Conservation (phyloP, 2,329 filamentous ascomycete genomes). For the Mycosphaerella arachidis region DNA sequence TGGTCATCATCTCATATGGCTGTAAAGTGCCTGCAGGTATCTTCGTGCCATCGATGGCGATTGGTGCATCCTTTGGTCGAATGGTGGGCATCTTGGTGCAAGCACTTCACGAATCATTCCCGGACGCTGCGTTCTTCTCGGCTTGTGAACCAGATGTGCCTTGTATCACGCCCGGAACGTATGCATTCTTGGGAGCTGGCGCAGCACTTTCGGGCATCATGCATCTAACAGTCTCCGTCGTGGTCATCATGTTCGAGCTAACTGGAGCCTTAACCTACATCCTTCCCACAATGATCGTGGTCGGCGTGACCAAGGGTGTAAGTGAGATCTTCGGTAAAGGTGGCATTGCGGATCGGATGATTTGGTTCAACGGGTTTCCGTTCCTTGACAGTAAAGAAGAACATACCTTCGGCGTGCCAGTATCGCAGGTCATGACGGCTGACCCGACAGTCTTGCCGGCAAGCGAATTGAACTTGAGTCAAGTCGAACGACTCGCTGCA, state of each 20-base stretch:
- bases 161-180: slow-evolving; percentile 95
- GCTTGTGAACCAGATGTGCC: slow-evolving; percentile 86
- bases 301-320: slow-evolving; percentile 92
- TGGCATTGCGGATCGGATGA: slow-evolving; percentile 96
- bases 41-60: slow-evolving; percentile 96
- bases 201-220: slow-evolving; percentile 93
- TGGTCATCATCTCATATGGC: slow-evolving; percentile 94
- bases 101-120: slow-evolving; percentile 77
- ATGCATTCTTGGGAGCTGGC: slow-evolving; percentile 88
- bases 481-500: slow-evolving; percentile 69
- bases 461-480: slow-evolving; percentile 67
- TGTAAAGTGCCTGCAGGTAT: slow-evolving; percentile 98
- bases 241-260: slow-evolving; percentile 99
- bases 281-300: slow-evolving; percentile 96
- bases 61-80: slow-evolving; percentile 89
- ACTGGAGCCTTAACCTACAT: slow-evolving; percentile 98
- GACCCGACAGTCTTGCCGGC: slow-evolving; percentile 70
- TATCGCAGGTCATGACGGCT: slow-evolving; percentile 75
- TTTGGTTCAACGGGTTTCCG: slow-evolving; percentile 96
- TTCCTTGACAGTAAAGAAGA: slow-evolving; percentile 98
- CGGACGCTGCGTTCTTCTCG: slow-evolving; percentile 77
- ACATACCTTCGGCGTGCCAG: slow-evolving; percentile 90
- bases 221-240: slow-evolving; percentile 94
- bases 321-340: slow-evolving; percentile 89
- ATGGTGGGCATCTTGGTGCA: slow-evolving; percentile 94